phyloP scores from a whole-genome alignment of 768 basidiomycete species.

The Leccinellum rugosiceps region DNA sequence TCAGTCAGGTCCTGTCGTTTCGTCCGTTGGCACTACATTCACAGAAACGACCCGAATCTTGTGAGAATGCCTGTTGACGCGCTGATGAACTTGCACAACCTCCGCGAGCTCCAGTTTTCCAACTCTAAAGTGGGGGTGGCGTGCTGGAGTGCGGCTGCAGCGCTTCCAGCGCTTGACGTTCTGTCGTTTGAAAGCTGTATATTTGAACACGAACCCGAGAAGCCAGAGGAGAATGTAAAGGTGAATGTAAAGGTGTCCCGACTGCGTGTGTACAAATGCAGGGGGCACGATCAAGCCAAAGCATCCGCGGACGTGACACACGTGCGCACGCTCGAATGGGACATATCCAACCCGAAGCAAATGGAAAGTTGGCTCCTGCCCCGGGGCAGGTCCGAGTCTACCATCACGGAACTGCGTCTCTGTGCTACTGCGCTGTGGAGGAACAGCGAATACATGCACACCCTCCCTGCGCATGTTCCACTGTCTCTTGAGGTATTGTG shows the following conservation, averaged over 20 bases:
- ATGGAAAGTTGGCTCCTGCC: not conserved
- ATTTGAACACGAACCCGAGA: not conserved
- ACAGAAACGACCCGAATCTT: not conserved
- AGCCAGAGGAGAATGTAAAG: not conserved
- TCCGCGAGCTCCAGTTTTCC: not conserved
- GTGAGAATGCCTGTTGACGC: not conserved
- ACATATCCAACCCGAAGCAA: not conserved
- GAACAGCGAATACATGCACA: not conserved
- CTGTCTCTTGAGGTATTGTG: not conserved
- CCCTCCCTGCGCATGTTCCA: not conserved
- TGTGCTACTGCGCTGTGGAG: not conserved
- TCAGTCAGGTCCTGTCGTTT: not conserved
- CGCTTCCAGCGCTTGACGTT: not conserved
- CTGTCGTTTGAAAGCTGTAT: not conserved
- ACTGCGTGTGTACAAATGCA: not conserved
- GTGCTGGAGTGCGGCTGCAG: not conserved
- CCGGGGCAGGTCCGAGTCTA: not conserved
- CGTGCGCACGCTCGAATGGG: not conserved
- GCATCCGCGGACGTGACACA: not conserved
- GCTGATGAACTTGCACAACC: not conserved
- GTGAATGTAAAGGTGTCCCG: not conserved
- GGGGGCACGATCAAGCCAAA: not conserved
- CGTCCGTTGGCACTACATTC: not conserved
- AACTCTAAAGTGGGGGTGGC: not conserved
- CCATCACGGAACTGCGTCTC: not conserved